Conservation (phyloP, 2,329 filamentous ascomycete genomes). For the Capronia coronata region DNA sequence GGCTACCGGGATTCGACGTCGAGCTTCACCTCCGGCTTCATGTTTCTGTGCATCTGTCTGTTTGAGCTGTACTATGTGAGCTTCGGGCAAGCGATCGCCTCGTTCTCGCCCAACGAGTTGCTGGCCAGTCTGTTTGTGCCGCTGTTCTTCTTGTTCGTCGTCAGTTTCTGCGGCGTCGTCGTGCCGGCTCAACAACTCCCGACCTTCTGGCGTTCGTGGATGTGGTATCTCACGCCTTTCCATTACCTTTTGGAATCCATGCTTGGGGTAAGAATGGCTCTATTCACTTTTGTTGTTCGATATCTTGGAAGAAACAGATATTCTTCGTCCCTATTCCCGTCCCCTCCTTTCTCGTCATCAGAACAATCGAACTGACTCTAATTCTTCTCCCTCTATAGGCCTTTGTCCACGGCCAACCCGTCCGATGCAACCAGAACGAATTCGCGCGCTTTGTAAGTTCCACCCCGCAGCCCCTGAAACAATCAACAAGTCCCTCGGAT, state of each 20-base stretch:
- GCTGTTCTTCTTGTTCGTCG: constrained; percentile 61
- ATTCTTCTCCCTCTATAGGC: constrained; percentile 3
- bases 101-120: constrained; percentile 60
- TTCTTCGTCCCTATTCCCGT: too few relatives aligned
- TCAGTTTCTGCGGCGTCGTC: constrained; percentile 68
- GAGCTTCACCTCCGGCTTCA: constrained; percentile 51
- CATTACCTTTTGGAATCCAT: constrained; percentile 75
- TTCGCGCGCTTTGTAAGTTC: constrained; percentile 36
- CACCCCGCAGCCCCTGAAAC: too few relatives aligned
- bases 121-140: constrained; percentile 62
- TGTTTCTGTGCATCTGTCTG: constrained; percentile 50
- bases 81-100: constrained; percentile 58
- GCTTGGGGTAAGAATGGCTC: constrained; percentile 45
- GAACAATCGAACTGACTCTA: background rate
- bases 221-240: constrained; percentile 70
- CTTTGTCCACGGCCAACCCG: constrained; percentile 59
- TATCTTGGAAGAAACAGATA: too few relatives aligned
- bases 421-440: constrained; percentile 65
- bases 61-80: constrained; percentile 56
- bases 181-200: constrained; percentile 60
- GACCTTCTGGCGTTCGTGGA: constrained; percentile 59
- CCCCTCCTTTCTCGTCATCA: too few relatives aligned
- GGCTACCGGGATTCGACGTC: constrained; percentile 52
- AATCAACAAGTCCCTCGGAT: too few relatives aligned
- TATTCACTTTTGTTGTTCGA: too few relatives aligned